phyloP scores from a whole-genome alignment of 139 green algal species.

The Diplosphaera chodatii region DNA sequence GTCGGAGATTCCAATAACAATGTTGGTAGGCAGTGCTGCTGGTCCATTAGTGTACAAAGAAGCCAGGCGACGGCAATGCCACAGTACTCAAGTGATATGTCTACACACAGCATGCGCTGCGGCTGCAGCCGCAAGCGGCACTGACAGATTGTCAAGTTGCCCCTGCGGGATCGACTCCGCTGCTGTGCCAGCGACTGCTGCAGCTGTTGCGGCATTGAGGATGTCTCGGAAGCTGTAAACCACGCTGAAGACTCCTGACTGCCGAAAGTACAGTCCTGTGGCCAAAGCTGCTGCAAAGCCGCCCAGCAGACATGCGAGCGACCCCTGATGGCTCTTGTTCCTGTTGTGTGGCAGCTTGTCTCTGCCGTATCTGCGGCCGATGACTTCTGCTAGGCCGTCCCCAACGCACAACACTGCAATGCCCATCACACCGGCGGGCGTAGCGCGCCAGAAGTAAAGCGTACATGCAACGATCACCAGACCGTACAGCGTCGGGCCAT shows the following conservation, averaged over 20 bases:
- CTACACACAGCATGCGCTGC: too few relatives aligned
- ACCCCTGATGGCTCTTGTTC: slow-evolving; percentile 12
- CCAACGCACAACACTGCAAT: slow-evolving; percentile 31
- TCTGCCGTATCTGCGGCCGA: slow-evolving; percentile 10
- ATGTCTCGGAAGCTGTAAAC: too few relatives aligned
- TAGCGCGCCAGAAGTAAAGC: slow-evolving; percentile 11
- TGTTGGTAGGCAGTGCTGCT: too few relatives aligned
- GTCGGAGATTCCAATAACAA: too few relatives aligned
- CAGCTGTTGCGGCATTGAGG: background rate
- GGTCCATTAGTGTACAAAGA: too few relatives aligned
- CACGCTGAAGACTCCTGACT: background rate
- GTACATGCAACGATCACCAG: slow-evolving; percentile 11
- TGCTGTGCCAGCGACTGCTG: too few relatives aligned
- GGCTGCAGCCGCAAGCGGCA: too few relatives aligned
- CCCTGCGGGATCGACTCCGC: too few relatives aligned
- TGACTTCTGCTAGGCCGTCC: slow-evolving; percentile 38
- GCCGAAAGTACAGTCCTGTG: background rate
- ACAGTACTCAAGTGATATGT: too few relatives aligned
- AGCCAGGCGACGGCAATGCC: too few relatives aligned
- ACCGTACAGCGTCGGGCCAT: slow-evolving; percentile 32
- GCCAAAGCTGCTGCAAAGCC: slow-evolving; percentile 10
- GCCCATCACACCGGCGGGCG: slow-evolving; percentile 16
- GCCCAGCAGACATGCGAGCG: slow-evolving; percentile 13
- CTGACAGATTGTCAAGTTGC: too few relatives aligned
- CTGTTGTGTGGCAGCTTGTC: slow-evolving; percentile 17